Base-by-base conservation (phyloP, 208 protist species). In the Strigomonas culicis region DNA sequence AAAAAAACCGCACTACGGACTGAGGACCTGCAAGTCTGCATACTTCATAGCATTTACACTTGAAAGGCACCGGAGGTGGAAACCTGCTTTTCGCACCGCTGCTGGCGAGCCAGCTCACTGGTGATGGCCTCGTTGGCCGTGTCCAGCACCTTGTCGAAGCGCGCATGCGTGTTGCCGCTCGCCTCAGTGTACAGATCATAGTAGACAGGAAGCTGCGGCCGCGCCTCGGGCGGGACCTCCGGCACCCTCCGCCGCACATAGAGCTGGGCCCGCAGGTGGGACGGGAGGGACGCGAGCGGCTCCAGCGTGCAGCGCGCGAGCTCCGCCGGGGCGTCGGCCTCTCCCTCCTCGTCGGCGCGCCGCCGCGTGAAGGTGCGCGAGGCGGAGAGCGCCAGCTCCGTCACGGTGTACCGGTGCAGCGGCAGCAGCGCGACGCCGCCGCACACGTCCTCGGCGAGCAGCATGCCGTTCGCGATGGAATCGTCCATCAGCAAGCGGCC, bases 381-480 rank as follows among this genome's bases (percentile, higher is more conserved):
- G 25, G 72, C 61, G 21, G 82, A 74, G 49, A 90, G 70, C 56
- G 89, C 73, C 61, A 95, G 41, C 68, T 95, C 83, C 11, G 82
- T 77, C 0, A 82, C 75, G 25, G 59, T 68, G 69, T 95, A 95
- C 27, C 75, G 68, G 61, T 95, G 89, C 36, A 67, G 59, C 6
- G 89, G 84, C 74, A 78, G 77, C 49, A 95, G 66, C 56, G 82
- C 82, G 43, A 95, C 84, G 3, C 79, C 89, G 43, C 89, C 86
- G 63, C 86, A 93, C 24, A 92, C 80, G 62, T 95, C 89, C 49
- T 81, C 62, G 17, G 74, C 63, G 3, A 93, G 62, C 31, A 92
- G 46, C 59, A 77, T 82, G 10, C 86, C 86, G 19, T 69, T 70
- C 3, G 68, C 66, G 30, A 93, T 74, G 22, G 82, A 90, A 19